Conservation (phyloP, 2,329 filamentous ascomycete species). For the Cyphellophora europaea region DNA sequence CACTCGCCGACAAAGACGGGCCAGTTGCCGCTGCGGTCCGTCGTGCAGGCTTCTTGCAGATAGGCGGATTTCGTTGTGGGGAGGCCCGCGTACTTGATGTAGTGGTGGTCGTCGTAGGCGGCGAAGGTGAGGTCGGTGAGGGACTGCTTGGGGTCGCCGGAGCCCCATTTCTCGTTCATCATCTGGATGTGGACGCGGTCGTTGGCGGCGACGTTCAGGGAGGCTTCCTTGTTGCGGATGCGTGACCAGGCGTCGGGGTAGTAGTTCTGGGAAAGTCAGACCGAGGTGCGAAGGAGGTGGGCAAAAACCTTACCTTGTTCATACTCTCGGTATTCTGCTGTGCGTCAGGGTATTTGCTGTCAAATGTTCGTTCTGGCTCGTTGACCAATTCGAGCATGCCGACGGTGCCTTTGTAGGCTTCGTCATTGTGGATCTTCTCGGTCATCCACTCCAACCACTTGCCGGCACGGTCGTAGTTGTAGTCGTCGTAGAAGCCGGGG, state of each 20-base stretch:
- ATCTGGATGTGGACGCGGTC: conserved; percentile 45
- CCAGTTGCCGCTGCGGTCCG: conserved; percentile 34
- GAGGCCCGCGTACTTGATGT: conserved; percentile 44
- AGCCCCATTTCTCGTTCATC: conserved; percentile 47
- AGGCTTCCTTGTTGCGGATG: conserved; percentile 42
- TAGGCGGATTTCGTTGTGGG: conserved; percentile 39
- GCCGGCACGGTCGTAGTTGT: conserved; percentile 47
- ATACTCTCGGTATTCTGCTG: too few relatives aligned
- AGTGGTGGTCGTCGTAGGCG: conserved; percentile 51
- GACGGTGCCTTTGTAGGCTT: conserved; percentile 42
- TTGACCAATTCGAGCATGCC: conserved; percentile 53
- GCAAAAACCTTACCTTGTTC: too few relatives aligned
- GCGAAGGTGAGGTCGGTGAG: conserved; percentile 35
- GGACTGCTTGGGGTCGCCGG: conserved; percentile 42
- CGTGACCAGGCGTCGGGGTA: conserved; percentile 17
- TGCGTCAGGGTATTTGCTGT: conserved; percentile 8
- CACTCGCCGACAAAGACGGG: conserved; percentile 52
- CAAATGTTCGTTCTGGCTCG: conserved; percentile 42
- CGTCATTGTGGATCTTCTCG: conserved; percentile 39
- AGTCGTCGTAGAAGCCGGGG: conserved; percentile 47
- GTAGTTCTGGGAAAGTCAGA: conserved; percentile 4
- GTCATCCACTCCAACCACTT: conserved; percentile 50
- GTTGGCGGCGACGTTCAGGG: conserved; percentile 31
- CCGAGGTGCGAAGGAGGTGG: too few relatives aligned
- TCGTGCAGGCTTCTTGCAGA: conserved; percentile 41